Percentiles rank a stretch among this genome's conserved stretches.
Evolutionary conservation across 2,329 filamentous ascomycete genomes (phyloP).

Genomic region (Neofusicoccum cordaticola): DNA sequence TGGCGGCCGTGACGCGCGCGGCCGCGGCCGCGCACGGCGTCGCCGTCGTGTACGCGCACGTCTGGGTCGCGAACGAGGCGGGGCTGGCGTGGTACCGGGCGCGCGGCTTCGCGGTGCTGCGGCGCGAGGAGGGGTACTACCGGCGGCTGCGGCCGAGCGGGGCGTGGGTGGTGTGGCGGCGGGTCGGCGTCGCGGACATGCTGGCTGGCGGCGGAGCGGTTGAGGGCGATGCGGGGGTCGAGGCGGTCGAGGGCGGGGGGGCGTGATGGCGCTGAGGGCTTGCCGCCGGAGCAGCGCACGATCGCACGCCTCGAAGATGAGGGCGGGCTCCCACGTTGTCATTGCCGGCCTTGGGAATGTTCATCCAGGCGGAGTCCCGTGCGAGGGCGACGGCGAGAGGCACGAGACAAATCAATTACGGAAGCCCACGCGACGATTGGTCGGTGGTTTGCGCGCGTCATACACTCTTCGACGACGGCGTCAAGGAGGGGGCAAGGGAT

Average conservation of each 20-base stretch:
- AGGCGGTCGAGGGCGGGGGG: not conserved
- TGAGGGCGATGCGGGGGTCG: not conserved
- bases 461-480: no score
- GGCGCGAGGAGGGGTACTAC: conserved; percentile 57
- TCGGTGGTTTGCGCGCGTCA: no score
- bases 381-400: no score
- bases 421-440: no score
- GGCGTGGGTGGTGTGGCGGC: conserved; percentile 52
- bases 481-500: no score
- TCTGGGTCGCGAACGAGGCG: conserved; percentile 62
- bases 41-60: conserved; percentile 57
- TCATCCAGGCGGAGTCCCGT: no score
- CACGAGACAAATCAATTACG: no score
- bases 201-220: not conserved
- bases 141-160: conserved; percentile 55
- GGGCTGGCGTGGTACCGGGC: conserved; percentile 60
- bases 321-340: no score
- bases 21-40: conserved; percentile 51
- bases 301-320: no score
- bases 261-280: no score
- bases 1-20: conserved; percentile 46
- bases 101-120: conserved; percentile 54
- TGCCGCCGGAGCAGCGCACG: no score
- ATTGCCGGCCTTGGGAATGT: no score
- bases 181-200: conserved; percentile 36